Conservation (phyloP, 176 grass and related monocot genomes). For the Triticum urartu region DNA sequence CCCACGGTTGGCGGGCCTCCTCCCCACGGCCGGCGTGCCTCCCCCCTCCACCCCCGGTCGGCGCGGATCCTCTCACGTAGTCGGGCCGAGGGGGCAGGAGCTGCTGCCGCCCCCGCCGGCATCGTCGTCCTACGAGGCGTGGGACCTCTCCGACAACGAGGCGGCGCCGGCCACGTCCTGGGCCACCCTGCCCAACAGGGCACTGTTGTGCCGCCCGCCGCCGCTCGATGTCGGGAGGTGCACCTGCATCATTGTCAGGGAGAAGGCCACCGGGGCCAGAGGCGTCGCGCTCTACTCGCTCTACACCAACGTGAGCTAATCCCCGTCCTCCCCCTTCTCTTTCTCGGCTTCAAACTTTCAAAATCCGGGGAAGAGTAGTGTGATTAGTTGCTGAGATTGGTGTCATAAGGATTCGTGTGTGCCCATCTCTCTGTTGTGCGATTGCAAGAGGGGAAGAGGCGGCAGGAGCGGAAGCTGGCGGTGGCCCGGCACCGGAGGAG, state of each 20-base stretch:
- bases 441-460: conserved; percentile 75
- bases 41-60: too few relatives aligned
- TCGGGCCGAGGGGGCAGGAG: conserved; percentile 49
- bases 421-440: neutral
- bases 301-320: conserved; percentile 75
- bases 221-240: conserved; percentile 82
- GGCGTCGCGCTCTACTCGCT: conserved; percentile 81
- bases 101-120: conserved; percentile 37
- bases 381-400: neutral
- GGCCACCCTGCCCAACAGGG: conserved; percentile 91
- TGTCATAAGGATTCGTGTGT: too few relatives aligned
- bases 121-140: conserved; percentile 67
- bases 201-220: conserved; percentile 75
- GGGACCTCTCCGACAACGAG: conserved; percentile 91
- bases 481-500: conserved; percentile 71
- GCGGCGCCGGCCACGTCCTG: conserved; percentile 84
- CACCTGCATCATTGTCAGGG: conserved; percentile 86
- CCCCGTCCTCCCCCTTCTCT: neutral
- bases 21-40: too few relatives aligned
- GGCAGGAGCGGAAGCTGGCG: conserved; percentile 89
- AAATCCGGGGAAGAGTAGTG: neutral
- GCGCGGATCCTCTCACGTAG: too few relatives aligned
- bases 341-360: neutral
- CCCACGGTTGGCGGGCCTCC: too few relatives aligned
- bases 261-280: conserved; percentile 40